Base-by-base conservation (phyloP, 345 rosid genomes). In the Psidium guajava region DNA sequence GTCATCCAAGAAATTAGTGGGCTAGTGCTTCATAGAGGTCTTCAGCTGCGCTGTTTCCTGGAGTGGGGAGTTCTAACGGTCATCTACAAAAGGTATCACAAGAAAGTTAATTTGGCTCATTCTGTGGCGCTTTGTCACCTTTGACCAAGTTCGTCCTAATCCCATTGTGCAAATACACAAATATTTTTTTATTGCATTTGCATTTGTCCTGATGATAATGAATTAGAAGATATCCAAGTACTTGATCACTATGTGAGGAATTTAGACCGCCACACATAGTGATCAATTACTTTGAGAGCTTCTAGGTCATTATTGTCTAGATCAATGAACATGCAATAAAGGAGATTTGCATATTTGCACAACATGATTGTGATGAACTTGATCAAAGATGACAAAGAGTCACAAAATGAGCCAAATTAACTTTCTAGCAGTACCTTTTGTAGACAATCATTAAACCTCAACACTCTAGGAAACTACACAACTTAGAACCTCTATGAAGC, bases 171-270 rank as follows among this genome's bases (percentile, higher is more conserved):
- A 94, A 98, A 89, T 97, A 97, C 83, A 96, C 98, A 18, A 95
- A 98, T 86, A 95, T 97, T 97, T 10, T 94, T 94, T 92, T 96
- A 96, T 89, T 95, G 99, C 89, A 97, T 97, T 98, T 96, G 98
- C 89, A 88, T 95, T 80, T 95, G 96, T 88, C 91, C 93, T 69
- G 96, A 94, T 3, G 97, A 95, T 91, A 97, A 97, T 24, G 99
- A 97, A 89, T 53, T 97, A 51, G 99, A 97, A 87, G 81, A 91
- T 84, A 98, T 89, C 6, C 98, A 95, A 89, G 93, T 95, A 55
- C 95, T 97, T 88, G 98, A 96, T 91, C 98, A 96, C 85, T 97
- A 13, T 89, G 99, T 97, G 61, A 44, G 47, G 47, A 44, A 44
- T 44, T 44, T 44, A 1, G 47, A 44, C 47, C 8, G 42, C 42